Evolutionary conservation across 164 flowering plant genomes (phyloP).

Genomic region (Berberis vulgaris): DNA sequence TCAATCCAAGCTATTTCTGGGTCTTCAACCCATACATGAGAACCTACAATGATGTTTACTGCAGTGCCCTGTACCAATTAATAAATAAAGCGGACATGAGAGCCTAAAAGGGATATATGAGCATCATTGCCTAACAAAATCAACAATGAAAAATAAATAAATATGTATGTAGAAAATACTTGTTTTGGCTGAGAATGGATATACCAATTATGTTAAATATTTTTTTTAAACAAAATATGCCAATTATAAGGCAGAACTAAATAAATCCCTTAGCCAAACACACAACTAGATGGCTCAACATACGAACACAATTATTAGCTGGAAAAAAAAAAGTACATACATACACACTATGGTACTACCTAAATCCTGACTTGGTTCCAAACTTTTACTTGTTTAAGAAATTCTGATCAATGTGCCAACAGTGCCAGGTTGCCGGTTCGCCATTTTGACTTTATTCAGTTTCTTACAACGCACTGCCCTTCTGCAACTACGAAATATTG

Average conservation of each 20-base stretch:
- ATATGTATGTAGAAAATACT: neutral
- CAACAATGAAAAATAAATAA: neutral
- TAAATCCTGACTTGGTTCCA: too few relatives aligned
- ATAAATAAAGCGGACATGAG: neutral
- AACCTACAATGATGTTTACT: constrained; percentile 6
- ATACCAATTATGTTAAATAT: neutral
- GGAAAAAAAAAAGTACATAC: too few relatives aligned
- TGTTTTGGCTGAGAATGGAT: neutral
- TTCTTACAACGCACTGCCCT: too few relatives aligned
- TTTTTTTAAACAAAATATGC: neutral
- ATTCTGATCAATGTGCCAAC: too few relatives aligned
- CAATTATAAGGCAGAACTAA: neutral
- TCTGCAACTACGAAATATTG: too few relatives aligned
- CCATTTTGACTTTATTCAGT: too few relatives aligned
- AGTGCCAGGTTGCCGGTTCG: too few relatives aligned
- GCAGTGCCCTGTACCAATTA: neutral
- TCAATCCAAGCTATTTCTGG: constrained; percentile 4
- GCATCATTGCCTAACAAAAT: neutral
- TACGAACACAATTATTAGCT: too few relatives aligned
- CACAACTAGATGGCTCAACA: too few relatives aligned
- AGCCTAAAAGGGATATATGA: neutral
- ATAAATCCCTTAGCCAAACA: too few relatives aligned
- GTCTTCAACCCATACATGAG: constrained; percentile 6
- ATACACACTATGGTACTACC: too few relatives aligned
- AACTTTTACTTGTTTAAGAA: too few relatives aligned